Evolutionary conservation across 2,329 filamentous ascomycete species (phyloP), one percentile per base, ranked within the genome.

Genomic region (Fusarium austroafricanum): DNA sequence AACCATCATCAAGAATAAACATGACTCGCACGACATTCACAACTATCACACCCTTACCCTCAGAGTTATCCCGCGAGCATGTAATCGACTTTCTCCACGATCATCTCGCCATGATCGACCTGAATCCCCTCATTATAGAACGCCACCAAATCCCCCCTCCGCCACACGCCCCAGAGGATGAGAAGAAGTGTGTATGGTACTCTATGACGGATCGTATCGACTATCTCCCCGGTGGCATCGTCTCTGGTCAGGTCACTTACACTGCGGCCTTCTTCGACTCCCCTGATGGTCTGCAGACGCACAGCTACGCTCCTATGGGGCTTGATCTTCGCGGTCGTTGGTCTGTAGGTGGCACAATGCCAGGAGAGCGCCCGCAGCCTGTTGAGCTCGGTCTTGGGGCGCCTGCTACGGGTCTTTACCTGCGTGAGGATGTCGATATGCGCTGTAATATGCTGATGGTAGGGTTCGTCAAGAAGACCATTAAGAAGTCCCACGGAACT

Each of bases 341-440:
- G 92, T 89, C 84, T 10, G 82, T 97, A 6, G 89, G 87, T 44
- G 93, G 93, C 11, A 88, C 86, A 11, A 80, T 92, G 40, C 89
- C 90, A 0, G 91, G 90, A 18, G 92, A 96, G 77, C 86, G 88
- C 2, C 82, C 83, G 29, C 85, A 90, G 72, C 83, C 87, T 0
- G 79, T 86, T 12, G 92, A 95, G 79, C 79, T 92, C 21, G 91
- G 90, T 7, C 79, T 92, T 8, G 85, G 85, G 15, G 87, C 85
- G 0, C 92, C 93, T 0, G 78, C 84, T 21, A 82, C 87, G 39
- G 93, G 93, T 0, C 81, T 97, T 14, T 96, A 94, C 75, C 81
- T 97, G 40, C 85, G 91, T n/a, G 93, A 97, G 81, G 93, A 97
- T 69, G 90, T 96, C 47, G 90, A 93, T 66, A 68, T 97, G 83